A percentile compares a stretch with the other conserved stretches of the same genome.
Evolutionary conservation across 2,329 filamentous ascomycete genomes (phyloP).

Genomic region (Phyllosticta citriasiana): DNA sequence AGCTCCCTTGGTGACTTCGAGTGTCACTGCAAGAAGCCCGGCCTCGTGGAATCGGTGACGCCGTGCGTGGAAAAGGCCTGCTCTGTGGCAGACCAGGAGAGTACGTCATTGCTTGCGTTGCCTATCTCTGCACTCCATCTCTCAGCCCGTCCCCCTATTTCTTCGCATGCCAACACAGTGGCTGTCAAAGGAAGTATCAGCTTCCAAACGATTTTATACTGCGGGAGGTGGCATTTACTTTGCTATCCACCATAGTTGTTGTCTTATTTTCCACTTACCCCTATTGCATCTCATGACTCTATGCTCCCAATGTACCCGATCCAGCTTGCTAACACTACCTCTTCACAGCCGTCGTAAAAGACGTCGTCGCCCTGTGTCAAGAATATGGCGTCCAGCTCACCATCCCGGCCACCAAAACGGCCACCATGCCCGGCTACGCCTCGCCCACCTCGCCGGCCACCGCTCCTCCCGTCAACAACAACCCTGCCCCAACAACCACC

Average conservation of each 20-base stretch:
- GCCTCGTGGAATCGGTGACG: conserved; percentile 31
- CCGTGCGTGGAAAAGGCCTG: conserved; percentile 40
- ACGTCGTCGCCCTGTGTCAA: conserved; percentile 23
- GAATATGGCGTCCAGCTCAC: conserved; percentile 22
- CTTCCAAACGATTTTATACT: too few species aligned
- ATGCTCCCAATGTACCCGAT: not conserved
- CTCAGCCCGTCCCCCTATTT: too few species aligned
- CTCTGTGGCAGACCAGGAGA: conserved; percentile 26
- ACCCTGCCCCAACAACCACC: not conserved
- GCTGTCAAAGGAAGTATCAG: not conserved
- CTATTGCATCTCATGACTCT: not conserved
- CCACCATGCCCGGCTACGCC: not conserved
- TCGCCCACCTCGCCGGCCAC: not conserved
- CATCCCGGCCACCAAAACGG: conserved; percentile 14
- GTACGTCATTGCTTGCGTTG: conserved; percentile 14
- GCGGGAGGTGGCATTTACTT: too few species aligned
- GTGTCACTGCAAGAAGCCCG: conserved; percentile 39
- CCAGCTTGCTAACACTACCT: not conserved
- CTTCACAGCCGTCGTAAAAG: conserved; percentile 16
- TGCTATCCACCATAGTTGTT: too few species aligned
- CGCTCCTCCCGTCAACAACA: not conserved
- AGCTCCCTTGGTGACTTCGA: conserved; percentile 37
- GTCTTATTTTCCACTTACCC: not conserved
- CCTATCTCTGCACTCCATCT: not conserved
- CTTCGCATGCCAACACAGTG: too few species aligned